A percentile compares a stretch with the other conserved stretches of the same genome.
Conservation (phyloP, 768 basidiomycete species). For the Kwoniella sp. region DNA sequence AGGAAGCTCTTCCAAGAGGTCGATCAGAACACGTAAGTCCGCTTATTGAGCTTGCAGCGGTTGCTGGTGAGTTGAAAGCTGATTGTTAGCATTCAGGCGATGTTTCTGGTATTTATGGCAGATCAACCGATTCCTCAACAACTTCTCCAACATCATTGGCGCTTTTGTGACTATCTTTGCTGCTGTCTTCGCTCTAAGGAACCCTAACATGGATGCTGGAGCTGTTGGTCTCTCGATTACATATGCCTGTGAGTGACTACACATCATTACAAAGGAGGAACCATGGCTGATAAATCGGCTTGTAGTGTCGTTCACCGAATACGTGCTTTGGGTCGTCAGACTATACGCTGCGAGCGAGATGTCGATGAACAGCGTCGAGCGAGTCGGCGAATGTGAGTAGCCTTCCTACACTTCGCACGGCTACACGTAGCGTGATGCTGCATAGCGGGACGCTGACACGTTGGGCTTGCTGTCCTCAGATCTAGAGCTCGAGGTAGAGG, state of each 20-base stretch:
- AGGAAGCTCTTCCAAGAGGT: conserved; percentile 52
- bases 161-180: conserved; percentile 56
- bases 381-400: conserved; percentile 56
- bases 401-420: not conserved
- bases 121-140: conserved; percentile 52
- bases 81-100: conserved; percentile 31
- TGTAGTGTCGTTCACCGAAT: conserved; percentile 55
- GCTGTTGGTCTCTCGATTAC: conserved; percentile 46
- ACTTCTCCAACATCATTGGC: conserved; percentile 55
- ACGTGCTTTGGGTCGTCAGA: conserved; percentile 58
- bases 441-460: not conserved
- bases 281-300: conserved; percentile 3
- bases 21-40: conserved; percentile 56
- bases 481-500: conserved; percentile 53
- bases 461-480: conserved; percentile 31
- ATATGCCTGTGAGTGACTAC: conserved; percentile 41
- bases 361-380: conserved; percentile 59
- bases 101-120: conserved; percentile 59
- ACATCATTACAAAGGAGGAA: not conserved
- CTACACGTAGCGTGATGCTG: no score
- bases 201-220: conserved; percentile 54
- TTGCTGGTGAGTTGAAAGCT: not conserved
- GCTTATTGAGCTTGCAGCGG: not conserved
- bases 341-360: conserved; percentile 54
- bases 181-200: conserved; percentile 54